These are phyloP conservation scores for Macroventuria anomochaeta DNA, from an alignment of 2,329 filamentous ascomycete species.

Conservation along the genomic window DNA sequence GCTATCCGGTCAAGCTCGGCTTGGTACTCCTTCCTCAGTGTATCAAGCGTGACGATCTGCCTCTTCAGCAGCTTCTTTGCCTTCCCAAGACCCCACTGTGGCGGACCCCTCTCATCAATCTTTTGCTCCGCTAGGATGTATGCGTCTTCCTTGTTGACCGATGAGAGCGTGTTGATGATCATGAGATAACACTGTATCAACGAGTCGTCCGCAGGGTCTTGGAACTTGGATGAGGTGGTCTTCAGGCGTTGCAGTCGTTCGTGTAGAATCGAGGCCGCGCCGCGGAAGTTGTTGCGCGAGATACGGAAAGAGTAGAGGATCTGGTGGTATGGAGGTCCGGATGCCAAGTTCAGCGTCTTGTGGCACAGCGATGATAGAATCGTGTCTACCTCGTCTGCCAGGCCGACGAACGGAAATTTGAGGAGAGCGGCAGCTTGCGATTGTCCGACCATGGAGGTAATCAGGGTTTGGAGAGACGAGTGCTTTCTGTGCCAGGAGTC, in stretches of 20 bases:
- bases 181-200: conserved; percentile 80
- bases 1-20: conserved; percentile 86
- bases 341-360: conserved; percentile 68
- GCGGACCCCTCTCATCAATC: conserved; percentile 48
- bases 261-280: conserved; percentile 66
- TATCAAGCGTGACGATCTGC: conserved; percentile 82
- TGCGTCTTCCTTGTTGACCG: conserved; percentile 79
- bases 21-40: conserved; percentile 88
- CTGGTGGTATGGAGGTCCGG: conserved; percentile 76
- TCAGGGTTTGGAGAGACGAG: conserved; percentile 72
- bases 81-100: conserved; percentile 41
- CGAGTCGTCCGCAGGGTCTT: conserved; percentile 59
- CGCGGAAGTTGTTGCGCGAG: conserved; percentile 83
- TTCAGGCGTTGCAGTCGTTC: conserved; percentile 62
- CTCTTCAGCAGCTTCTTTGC: conserved; percentile 62
- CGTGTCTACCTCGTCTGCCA: conserved; percentile 79
- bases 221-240: conserved; percentile 46
- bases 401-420: conserved; percentile 76
- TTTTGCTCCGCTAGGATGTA: conserved; percentile 72
- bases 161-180: conserved; percentile 90
- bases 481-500: conserved; percentile 57
- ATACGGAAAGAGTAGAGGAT: conserved; percentile 92
- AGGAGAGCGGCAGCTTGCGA: conserved; percentile 60
- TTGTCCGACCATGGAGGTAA: conserved; percentile 49
- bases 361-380: conserved; percentile 76